Evolutionary conservation across 2,329 filamentous ascomycete genomes (phyloP), one percentile per base, ranked within the genome.

Genomic region (Alternaria atra): DNA sequence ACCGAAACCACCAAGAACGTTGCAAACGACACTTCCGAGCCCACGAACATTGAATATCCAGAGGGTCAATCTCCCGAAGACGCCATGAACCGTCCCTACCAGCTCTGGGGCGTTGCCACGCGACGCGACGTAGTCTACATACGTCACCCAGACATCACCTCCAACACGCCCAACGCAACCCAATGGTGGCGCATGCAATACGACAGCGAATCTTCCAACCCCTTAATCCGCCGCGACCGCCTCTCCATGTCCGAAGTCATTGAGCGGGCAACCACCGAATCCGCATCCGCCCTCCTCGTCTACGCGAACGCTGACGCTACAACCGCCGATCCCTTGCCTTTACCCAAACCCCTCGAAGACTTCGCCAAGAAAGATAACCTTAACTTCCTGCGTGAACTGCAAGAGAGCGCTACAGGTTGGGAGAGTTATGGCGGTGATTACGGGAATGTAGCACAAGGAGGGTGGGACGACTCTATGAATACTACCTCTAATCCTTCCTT

Each of bases 91-190:
- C 52, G 71, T 66, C 83, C 81, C 51, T 89, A 89, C 69, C 83
- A 82, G 1, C 80, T 89, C 23, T 83, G 84, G 44, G 87, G 87
- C 29, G 84, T 89, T 5, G 85, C 85, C 37, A 89, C 86, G 4
- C 81, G 84, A 50, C 81, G 85, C 1, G 83, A 86, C 67, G 81
- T 87, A 27, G 86, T 84, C 34, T 89, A 89, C 66, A 74, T 89
- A 15, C 79, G 87, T 17, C 80, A 81, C 27, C 79, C 78, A 6
- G 75, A 69, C 54, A 65, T 61, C 7, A 53, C 63, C 5, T 67
- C 71, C 17, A 65, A 69, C 30, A 50, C 51, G 1, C 58, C 67
- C 10, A 59, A 55, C 27, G 65, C 68, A 17, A 68, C 60, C 20
- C 71, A 76, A 52, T 80, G 77, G 77, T 80, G 77, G 76, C 71